Conservation (phyloP, 306 rosid species). For the peach (Prunus persica) region Prunus_persica_NCBIv2 NC_034013.1:2978001-2978500, state of each 20-base stretch:
- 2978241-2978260: background rate
- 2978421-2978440: constrained; percentile 72
- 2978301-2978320: background rate
- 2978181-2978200: background rate
- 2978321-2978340: background rate
- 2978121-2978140: background rate
- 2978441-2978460: constrained; percentile 66
- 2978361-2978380: constrained; percentile 5
- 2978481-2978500: constrained; percentile 76
- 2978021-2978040: constrained; percentile 51
- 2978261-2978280: no score
- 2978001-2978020: constrained; percentile 63
- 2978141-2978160: constrained; percentile 8
- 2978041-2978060: constrained; percentile 87
- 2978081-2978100: constrained; percentile 24
- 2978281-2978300: background rate
- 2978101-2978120: constrained; percentile 3
- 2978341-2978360: background rate
- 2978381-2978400: constrained; percentile 68
- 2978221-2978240: background rate
- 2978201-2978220: background rate
- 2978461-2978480: constrained; percentile 56
- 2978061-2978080: constrained; percentile 25
- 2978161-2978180: background rate
- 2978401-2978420: constrained; percentile 64